A percentile compares a stretch with the other conserved stretches of the same genome.
Conservation (phyloP, 495 filamentous ascomycete genomes). For the Aspergillus funiculosus region DNA sequence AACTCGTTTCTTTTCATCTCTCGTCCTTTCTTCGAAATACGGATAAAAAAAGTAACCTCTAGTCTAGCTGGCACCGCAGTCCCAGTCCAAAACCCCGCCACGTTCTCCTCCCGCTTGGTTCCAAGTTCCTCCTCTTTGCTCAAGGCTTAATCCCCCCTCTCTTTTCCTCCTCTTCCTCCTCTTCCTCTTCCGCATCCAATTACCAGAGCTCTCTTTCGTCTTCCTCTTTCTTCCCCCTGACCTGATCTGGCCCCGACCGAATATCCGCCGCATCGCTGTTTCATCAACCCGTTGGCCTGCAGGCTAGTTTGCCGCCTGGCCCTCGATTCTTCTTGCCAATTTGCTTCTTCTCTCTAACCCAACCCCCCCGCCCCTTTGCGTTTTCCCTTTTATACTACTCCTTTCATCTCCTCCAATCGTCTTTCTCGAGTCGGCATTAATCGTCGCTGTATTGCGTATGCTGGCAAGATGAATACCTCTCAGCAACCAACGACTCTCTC, state of each 20-base stretch:
- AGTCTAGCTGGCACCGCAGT: slow-evolving; percentile 2
- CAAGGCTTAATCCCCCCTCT: slow-evolving; percentile 15
- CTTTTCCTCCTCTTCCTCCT: no score
- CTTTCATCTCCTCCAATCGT: slow-evolving; percentile 14
- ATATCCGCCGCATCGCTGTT: slow-evolving; percentile 24
- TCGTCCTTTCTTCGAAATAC: slow-evolving; percentile 4
- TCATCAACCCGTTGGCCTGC: slow-evolving; percentile 16
- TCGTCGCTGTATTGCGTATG: slow-evolving; percentile 18
- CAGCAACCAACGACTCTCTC: slow-evolving; percentile 27
- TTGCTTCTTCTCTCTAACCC: slow-evolving; percentile 6
- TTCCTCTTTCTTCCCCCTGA: background rate
- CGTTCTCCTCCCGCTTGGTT: slow-evolving; percentile 7
- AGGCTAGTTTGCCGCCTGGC: slow-evolving; percentile 6
- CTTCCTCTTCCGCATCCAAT: no score
- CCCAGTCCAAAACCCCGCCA: slow-evolving; percentile 4
- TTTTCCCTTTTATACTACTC: slow-evolving; percentile 12
- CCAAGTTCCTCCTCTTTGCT: no score
- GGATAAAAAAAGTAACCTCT: background rate
- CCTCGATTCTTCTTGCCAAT: slow-evolving; percentile 4
- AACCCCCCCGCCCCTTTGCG: slow-evolving; percentile 6
- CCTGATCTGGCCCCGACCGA: no score
- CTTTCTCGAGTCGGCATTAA: slow-evolving; percentile 13
- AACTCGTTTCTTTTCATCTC: slow-evolving; percentile 2
- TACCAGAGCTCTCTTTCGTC: no score
- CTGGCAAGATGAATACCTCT: slow-evolving; percentile 35